phyloP scores from a whole-genome alignment of 2,329 filamentous ascomycete species.

The Aspergillus sp. region DNA sequence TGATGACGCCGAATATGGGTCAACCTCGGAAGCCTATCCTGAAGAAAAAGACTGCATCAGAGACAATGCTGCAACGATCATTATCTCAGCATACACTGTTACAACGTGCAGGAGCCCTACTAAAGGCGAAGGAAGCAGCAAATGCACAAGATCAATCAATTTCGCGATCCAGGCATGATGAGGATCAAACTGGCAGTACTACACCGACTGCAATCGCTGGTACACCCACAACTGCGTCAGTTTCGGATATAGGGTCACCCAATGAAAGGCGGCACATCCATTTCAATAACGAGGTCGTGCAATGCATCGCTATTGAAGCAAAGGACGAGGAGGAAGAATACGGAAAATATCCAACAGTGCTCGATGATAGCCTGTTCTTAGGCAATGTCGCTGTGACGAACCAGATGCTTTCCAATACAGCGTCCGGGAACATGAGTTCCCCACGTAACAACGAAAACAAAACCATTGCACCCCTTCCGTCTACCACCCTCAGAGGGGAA shows the following conservation, averaged over 20 bases:
- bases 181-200: conserved; percentile 15
- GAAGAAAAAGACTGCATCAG: conserved; percentile 94
- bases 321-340: conserved; percentile 65
- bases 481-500: conserved; percentile 79
- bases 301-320: conserved; percentile 87
- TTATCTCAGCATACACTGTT: conserved; percentile 81
- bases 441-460: conserved; percentile 63
- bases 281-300: conserved; percentile 92
- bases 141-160: conserved; percentile 42
- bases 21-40: conserved; percentile 80
- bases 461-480: conserved; percentile 80
- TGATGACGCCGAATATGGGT: conserved; percentile 61
- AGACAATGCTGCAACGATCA: conserved; percentile 86
- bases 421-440: conserved; percentile 46
- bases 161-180: not conserved
- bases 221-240: conserved; percentile 59
- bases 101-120: conserved; percentile 79
- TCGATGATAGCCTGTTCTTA: conserved; percentile 56
- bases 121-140: conserved; percentile 70
- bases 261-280: conserved; percentile 75
- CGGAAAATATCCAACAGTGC: conserved; percentile 29
- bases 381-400: conserved; percentile 77
- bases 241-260: conserved; percentile 64
- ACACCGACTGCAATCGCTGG: conserved; percentile 42
- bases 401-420: conserved; percentile 47